phyloP scores from a whole-genome alignment of 495 filamentous ascomycete genomes.

The Pseudoneurospora amorphoporcata region DNA sequence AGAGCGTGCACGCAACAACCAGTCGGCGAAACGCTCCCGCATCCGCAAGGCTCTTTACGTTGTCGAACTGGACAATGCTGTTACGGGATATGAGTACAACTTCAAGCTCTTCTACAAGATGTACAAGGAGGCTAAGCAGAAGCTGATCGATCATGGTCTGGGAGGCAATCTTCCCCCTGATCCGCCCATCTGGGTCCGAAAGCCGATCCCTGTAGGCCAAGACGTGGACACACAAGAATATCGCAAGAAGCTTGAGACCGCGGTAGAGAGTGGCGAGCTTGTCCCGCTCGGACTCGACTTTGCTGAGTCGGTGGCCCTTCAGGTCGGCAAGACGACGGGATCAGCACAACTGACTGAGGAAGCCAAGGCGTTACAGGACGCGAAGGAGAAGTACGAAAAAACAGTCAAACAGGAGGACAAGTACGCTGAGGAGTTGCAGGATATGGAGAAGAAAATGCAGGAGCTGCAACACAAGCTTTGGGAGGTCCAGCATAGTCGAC shows the following conservation, averaged over 20 bases:
- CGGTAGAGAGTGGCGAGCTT: not conserved
- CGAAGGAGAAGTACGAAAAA: not conserved
- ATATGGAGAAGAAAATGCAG: not conserved
- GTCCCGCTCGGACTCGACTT: not conserved
- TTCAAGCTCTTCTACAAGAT: not conserved
- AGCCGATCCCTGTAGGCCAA: not conserved
- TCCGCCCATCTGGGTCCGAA: not conserved
- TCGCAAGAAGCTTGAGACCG: not conserved
- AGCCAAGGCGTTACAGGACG: not conserved
- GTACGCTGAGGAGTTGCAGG: not conserved
- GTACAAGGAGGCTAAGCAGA: not conserved
- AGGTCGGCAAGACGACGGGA: not conserved
- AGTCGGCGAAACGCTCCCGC: slow-evolving; percentile 2
- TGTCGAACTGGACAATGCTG: slow-evolving; percentile 3
- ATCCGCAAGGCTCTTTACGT: slow-evolving; percentile 1
- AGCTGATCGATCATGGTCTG: not conserved
- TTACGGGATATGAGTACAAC: not conserved
- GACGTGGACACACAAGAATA: not conserved
- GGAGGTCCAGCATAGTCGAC: not conserved
- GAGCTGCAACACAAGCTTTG: not conserved
- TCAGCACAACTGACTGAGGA: not conserved
- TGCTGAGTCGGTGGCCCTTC: not conserved
- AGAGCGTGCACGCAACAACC: slow-evolving; percentile 1
- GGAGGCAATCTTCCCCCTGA: not conserved
- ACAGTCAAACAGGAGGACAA: not conserved